Evolutionary conservation across 495 filamentous ascomycete genomes (phyloP).

Genomic region (Trichoderma gamsii): DNA sequence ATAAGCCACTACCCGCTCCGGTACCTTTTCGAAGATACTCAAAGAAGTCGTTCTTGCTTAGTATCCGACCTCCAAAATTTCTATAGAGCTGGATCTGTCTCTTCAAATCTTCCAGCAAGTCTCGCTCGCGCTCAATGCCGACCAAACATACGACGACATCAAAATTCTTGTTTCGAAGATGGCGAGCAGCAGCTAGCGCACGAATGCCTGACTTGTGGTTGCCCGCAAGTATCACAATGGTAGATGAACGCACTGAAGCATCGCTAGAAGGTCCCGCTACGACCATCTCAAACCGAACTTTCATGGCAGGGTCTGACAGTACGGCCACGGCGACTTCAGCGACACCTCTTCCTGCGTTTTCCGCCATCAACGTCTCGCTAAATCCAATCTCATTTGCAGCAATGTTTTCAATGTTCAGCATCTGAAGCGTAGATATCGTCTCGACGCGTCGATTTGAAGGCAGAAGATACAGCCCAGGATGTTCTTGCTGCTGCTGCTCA

Average conservation of each 20-base stretch:
- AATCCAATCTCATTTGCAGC: constrained; percentile 77
- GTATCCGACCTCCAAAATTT: constrained; percentile 66
- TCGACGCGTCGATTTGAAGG: constrained; percentile 68
- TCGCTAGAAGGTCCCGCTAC: constrained; percentile 31
- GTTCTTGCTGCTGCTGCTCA: constrained; percentile 10
- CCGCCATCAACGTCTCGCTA: constrained; percentile 81
- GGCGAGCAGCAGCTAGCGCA: constrained; percentile 77
- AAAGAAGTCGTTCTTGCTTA: constrained; percentile 49
- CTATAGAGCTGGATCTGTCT: constrained; percentile 71
- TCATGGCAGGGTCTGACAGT: constrained; percentile 51
- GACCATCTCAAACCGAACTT: constrained; percentile 36
- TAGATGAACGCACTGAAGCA: constrained; percentile 37
- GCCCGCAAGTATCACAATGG: constrained; percentile 77
- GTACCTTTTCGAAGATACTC: constrained; percentile 36
- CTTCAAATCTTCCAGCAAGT: constrained; percentile 63
- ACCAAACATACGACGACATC: constrained; percentile 78
- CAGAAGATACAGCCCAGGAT: constrained; percentile 40
- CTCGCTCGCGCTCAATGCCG: constrained; percentile 59
- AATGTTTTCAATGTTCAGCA: constrained; percentile 84
- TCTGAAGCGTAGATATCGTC: constrained; percentile 74
- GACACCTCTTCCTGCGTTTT: constrained; percentile 84
- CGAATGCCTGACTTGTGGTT: constrained; percentile 82
- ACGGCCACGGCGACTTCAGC: constrained; percentile 69
- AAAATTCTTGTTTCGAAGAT: constrained; percentile 73
- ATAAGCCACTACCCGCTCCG: constrained; percentile 25